Evolutionary conservation across 768 basidiomycete species (phyloP).

Genomic region (Lentinula sp.): DNA sequence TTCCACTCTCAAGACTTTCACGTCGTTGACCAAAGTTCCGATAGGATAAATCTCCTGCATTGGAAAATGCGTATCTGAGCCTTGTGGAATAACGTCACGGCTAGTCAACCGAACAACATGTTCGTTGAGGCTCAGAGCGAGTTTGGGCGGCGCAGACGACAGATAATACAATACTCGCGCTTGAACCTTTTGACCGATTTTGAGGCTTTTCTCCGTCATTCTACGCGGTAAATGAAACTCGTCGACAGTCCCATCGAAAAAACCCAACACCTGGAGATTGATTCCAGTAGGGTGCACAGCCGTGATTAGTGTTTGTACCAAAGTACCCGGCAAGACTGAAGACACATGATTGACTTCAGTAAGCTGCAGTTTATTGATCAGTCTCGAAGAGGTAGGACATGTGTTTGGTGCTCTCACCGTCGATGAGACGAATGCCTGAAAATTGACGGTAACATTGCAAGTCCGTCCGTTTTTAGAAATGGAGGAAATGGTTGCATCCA

Average conservation of each 20-base stretch:
- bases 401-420: constrained; percentile 36
- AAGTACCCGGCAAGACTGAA: constrained; percentile 80
- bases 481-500: constrained; percentile 63
- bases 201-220: constrained; percentile 36
- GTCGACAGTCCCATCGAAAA: constrained; percentile 88
- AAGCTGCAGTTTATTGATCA: constrained; percentile 33
- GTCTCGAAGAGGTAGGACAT: not conserved
- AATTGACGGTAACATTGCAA: constrained; percentile 61
- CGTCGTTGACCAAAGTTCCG: constrained; percentile 65
- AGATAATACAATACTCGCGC: constrained; percentile 82
- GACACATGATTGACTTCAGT: constrained; percentile 73
- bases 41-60: constrained; percentile 63
- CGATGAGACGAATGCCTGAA: constrained; percentile 39
- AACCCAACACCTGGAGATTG: constrained; percentile 85
- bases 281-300: constrained; percentile 68
- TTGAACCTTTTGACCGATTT: constrained; percentile 72
- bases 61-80: constrained; percentile 14
- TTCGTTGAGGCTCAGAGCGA: constrained; percentile 71
- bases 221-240: constrained; percentile 62
- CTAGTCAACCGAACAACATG: constrained; percentile 59
- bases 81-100: constrained; percentile 22
- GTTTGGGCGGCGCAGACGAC: constrained; percentile 68
- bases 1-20: constrained; percentile 71
- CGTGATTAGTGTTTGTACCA: constrained; percentile 81
- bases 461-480: constrained; percentile 74